Evolutionary conservation across 345 rosid genomes (phyloP), one percentile per base, ranked within the genome.

Genomic region (Ailanthus altissimus): DNA sequence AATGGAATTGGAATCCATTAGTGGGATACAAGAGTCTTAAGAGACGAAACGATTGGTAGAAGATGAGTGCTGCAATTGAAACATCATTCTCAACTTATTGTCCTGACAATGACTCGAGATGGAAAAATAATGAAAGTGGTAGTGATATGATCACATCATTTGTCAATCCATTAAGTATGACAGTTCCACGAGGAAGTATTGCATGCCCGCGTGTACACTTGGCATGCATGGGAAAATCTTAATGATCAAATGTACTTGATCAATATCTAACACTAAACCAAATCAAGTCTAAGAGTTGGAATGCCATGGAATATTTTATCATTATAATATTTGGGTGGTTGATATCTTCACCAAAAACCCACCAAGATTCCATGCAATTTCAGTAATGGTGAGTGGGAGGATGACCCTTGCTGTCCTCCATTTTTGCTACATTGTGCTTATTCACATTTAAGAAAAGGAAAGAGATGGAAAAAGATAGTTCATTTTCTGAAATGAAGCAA

Each of bases 331-430:
- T 49, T 45, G 16, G 43, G 57, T 32, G 57, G 1, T 15, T 57
- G 9, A 15, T 16, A 25, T 11, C 23, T 73, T 26, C 9, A 43
- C n/a, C 10, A 23, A 18, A 45, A 45, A 42, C 14, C 56, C 62
- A 70, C 11, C 47, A 54, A 38, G 49, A 53, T 54, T 70, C 20
- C 25, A 45, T 20, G 36, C 12, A 74, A 47, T 14, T 9, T 26
- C 4, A 14, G 15, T 18, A 62, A 40, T 36, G 59, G 43, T 23
- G 28, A 57, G 74, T 32, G 50, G 75, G 66, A 54, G 38, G 15
- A 72, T 58, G 53, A 58, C 77, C 77, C 53, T 70, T 57, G 42
- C 16, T 72, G 83, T 76, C 80, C 57, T 57, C 77, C 77, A 71
- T 63, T 23, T 54, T 16, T 64, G 70, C 13, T 53, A 42, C 49